Base-by-base conservation (phyloP, 495 filamentous ascomycete genomes). In the Aspergillus asperescens region DNA sequence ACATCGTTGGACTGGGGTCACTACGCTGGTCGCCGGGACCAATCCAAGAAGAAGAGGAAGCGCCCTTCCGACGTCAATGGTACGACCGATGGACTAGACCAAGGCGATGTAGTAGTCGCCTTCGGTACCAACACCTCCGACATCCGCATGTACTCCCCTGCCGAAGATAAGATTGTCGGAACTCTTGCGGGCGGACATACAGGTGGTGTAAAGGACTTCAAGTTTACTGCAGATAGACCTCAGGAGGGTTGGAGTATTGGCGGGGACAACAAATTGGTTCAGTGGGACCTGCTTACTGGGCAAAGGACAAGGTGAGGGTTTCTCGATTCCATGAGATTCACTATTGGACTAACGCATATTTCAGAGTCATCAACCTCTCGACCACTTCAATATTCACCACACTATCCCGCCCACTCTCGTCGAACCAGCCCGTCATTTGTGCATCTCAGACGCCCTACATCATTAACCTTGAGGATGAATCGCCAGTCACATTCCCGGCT, bases 1-100 rank as follows among this genome's bases (percentile, higher is more conserved):
- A 81, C 74, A 24, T 82, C 78, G n/a, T 61, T 83, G 29, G 76
- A 81, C 41, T 83, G 80, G 80, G 78, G 79, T 32, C 77, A 73
- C 52, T 73, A 73, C 43, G 50, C 56, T 46, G 62, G 62, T 29
- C 57, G 60, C 25, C 59, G 65, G 29, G 60, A 65, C 12, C 58
- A 65, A 58, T 66, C 69, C n/a, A 80, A 78, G 65, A 82, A 78
- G 67, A 83, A 81, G 73, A 70, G 76, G 56, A 80, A 80, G 67
- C 69, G 78, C 47, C 63, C 67, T 31, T 74, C 70, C 20, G 66
- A 71, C 52, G 68, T 71, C 55, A 78, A 77, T 63, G 74, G 71
- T 7, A 57, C 52, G 34, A 52, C 44, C 48, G 61, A 68, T 42
- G 68, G 68, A 18, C 57, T 71, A 45, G 62, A 69, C 32, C 61